Percentiles rank a stretch among this genome's conserved stretches.
phyloP scores from a whole-genome alignment of 2,329 filamentous ascomycete genomes.

The Botrytis deweyae region DNA sequence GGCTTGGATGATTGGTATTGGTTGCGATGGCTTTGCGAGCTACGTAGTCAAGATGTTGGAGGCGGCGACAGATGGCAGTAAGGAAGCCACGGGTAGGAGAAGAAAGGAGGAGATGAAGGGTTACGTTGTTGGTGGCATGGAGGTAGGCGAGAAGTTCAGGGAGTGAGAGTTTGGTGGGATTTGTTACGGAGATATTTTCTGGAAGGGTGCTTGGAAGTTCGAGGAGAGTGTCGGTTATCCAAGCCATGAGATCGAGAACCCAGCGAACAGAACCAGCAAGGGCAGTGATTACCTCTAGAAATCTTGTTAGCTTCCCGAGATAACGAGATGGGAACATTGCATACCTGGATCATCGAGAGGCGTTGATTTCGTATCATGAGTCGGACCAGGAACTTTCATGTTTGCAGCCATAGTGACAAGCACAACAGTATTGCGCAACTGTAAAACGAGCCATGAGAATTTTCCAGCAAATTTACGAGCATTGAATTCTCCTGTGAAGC shows the following conservation, averaged over 20 bases:
- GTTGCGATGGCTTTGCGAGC: slow-evolving; percentile 37
- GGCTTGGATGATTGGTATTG: slow-evolving; percentile 12
- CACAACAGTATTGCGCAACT: slow-evolving; percentile 69
- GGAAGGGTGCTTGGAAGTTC: slow-evolving; percentile 51
- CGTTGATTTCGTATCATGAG: slow-evolving; percentile 54
- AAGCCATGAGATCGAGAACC: slow-evolving; percentile 69
- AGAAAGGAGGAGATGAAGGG: slow-evolving; percentile 65
- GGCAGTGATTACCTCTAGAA: slow-evolving; percentile 66
- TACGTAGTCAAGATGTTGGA: slow-evolving; percentile 54
- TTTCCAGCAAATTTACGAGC: slow-evolving; percentile 67
- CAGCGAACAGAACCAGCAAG: slow-evolving; percentile 75
- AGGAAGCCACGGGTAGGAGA: slow-evolving; percentile 74
- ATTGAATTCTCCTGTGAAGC: slow-evolving; percentile 63
- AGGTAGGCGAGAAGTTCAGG: slow-evolving; percentile 53
- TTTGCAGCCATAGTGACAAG: slow-evolving; percentile 64
- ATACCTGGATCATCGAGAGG: slow-evolving; percentile 64
- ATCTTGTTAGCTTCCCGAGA: not conserved
- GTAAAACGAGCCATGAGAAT: slow-evolving; percentile 71
- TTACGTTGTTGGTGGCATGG: slow-evolving; percentile 54
- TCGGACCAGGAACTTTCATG: slow-evolving; percentile 43
- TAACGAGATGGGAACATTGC: slow-evolving; percentile 25
- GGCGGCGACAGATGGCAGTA: slow-evolving; percentile 63
- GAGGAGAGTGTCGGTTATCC: slow-evolving; percentile 60
- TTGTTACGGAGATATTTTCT: slow-evolving; percentile 48
- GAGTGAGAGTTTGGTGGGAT: slow-evolving; percentile 45